These are phyloP conservation scores for Croton laevigatus DNA, from an alignment of 441 rosid species.

Conservation along the genomic window DNA sequence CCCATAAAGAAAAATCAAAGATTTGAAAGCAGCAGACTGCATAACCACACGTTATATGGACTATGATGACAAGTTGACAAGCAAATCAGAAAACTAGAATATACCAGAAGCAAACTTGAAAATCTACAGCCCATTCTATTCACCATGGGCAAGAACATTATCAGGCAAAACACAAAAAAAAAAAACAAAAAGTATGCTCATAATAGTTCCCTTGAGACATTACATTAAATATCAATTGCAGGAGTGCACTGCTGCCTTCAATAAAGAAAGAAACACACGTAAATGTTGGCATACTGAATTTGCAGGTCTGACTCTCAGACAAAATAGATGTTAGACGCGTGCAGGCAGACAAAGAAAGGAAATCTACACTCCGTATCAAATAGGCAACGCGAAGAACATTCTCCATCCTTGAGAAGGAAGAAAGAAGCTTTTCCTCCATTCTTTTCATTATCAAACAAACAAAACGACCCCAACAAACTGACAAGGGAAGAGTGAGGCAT, in stretches of 20 bases:
- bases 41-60: not conserved
- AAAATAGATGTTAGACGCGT: not conserved
- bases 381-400: not conserved
- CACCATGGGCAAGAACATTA: not conserved
- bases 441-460: not conserved
- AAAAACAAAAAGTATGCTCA: not conserved
- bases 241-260: not conserved
- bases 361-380: not conserved
- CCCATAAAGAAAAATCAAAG: not conserved
- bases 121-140: not conserved
- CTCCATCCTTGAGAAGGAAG: not conserved
- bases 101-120: not conserved
- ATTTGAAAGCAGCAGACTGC: not conserved
- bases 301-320: no score
- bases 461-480: not conserved
- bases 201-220: not conserved
- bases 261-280: no score
- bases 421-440: not conserved
- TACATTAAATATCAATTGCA: not conserved
- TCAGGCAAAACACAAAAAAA: not conserved
- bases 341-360: not conserved
- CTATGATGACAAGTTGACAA: not conserved
- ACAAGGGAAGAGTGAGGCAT: not conserved
- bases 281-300: no score
- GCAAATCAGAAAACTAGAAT: no score